These are phyloP conservation scores for Lepidium sativum DNA, from an alignment of 345 rosid genomes.

Conservation along the genomic window DNA sequence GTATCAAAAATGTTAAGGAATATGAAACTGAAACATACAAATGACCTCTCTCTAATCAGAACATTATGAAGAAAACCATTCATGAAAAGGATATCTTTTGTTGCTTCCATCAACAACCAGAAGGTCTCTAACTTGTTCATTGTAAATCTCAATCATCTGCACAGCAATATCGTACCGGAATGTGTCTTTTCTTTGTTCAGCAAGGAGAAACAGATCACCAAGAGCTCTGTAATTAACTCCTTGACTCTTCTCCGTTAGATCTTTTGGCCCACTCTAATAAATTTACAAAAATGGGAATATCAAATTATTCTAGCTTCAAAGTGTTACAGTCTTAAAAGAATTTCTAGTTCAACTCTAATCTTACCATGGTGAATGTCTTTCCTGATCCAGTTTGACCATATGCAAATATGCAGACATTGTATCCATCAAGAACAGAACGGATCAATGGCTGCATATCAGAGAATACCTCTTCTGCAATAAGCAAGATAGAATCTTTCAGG, in stretches of 20 bases:
- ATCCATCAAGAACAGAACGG: constrained; percentile 96
- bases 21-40: background rate
- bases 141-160: constrained; percentile 96
- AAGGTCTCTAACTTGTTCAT: constrained; percentile 95
- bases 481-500: constrained; percentile 5
- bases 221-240: constrained; percentile 97
- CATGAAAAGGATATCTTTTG: constrained; percentile 82
- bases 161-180: constrained; percentile 77
- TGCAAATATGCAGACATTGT: constrained; percentile 97
- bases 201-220: constrained; percentile 76
- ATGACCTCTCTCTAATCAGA: background rate
- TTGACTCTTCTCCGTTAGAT: constrained; percentile 64
- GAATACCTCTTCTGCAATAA: constrained; percentile 83
- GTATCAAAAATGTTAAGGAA: constrained; percentile 52
- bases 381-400: constrained; percentile 99
- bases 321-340: constrained; percentile 10
- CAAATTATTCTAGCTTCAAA: background rate
- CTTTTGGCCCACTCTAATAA: constrained; percentile 82
- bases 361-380: constrained; percentile 92
- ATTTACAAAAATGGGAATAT: constrained; percentile 9
- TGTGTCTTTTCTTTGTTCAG: constrained; percentile 73
- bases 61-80: background rate
- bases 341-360: constrained; percentile 5
- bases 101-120: constrained; percentile 80
- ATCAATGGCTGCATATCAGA: constrained; percentile 92